Evolutionary conservation across 805 yeast species (phyloP).

Genomic region (Yamadazyma sp.): DNA sequence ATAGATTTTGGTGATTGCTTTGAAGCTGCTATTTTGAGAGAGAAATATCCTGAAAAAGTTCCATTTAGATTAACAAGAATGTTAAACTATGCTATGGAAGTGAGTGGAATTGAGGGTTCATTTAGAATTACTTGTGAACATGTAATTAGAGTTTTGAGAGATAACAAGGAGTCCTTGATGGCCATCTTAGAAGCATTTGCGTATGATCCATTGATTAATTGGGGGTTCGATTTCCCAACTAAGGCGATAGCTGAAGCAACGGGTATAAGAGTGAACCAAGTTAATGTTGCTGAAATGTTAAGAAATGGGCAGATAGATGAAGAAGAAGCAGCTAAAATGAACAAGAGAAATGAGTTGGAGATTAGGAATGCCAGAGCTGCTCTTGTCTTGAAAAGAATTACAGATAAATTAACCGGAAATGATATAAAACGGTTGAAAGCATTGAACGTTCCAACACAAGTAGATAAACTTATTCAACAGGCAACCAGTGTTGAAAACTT

Average conservation of each 20-base stretch:
- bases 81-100: constrained; percentile 98
- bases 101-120: constrained; percentile 96
- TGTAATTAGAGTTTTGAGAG: constrained; percentile 92
- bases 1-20: constrained; percentile 99
- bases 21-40: constrained; percentile 95
- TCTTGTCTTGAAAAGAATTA: constrained; percentile 81
- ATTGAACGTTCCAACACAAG: constrained; percentile 83
- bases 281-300: constrained; percentile 66
- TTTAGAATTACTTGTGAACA: constrained; percentile 95
- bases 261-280: constrained; percentile 63
- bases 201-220: constrained; percentile 94
- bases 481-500: constrained; percentile 95
- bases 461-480: constrained; percentile 88
- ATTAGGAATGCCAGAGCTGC: constrained; percentile 87
- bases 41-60: constrained; percentile 96
- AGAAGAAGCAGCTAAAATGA: constrained; percentile 69
- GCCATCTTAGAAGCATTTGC: constrained; percentile 98
- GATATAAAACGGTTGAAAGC: constrained; percentile 75
- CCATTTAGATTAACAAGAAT: constrained; percentile 95
- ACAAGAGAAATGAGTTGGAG: constrained; percentile 66
- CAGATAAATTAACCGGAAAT: constrained; percentile 90
- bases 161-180: constrained; percentile 93
- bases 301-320: constrained; percentile 74
- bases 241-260: constrained; percentile 72
- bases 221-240: constrained; percentile 96